Base-by-base conservation (phyloP, 1,284 basidiomycete species). In the Papiliotrema fonsecae region DNA sequence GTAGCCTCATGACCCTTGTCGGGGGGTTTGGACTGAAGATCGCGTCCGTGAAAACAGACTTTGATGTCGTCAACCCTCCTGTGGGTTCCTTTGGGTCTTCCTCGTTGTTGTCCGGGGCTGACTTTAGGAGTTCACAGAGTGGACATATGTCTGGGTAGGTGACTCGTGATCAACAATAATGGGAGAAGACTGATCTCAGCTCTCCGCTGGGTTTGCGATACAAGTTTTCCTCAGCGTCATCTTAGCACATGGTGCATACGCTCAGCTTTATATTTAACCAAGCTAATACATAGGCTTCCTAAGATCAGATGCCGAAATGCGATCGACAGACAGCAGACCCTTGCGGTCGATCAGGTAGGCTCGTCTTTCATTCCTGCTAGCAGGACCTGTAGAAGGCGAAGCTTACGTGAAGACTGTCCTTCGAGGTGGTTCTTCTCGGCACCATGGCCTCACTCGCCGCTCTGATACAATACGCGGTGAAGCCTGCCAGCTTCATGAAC, bases 191-290 rank as follows among this genome's bases (percentile, higher is more conserved):
- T 30, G 47, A 40, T 18, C 4, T 42, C 39, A 48, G 46, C 27
- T 48, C 32, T 16, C 14, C 3, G 14, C 38, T 4, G 38, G 22
- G 19, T 24, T 49, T 11, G 30, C 26, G 13, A 41, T 22, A 21
- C 40, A 49, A 21, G 13, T 49, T 26, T 14, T 43, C 24, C 30
- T 49, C 35, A 49, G 34, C n/a, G 38, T 14, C 19, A 25, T 34
- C 22, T 41, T 48, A 28, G 35, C 35, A 5, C 35, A 18, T 16
- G 46, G 46, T 42, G 34, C 9, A 16, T 31, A 9, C 30, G 9
- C 30, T 31, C 16, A 9, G 16, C 30, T 31, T 31, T 16, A 16
- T 9, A 16, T 16, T 31, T 9, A 31, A 31, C 34, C 34, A 16
- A 4, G 34, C 34, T 35, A 4, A 35, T 16, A 6, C 14, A 6